Evolutionary conservation across 805 yeast species (phyloP).

Genomic region (Pachysolen tannophilus): DNA sequence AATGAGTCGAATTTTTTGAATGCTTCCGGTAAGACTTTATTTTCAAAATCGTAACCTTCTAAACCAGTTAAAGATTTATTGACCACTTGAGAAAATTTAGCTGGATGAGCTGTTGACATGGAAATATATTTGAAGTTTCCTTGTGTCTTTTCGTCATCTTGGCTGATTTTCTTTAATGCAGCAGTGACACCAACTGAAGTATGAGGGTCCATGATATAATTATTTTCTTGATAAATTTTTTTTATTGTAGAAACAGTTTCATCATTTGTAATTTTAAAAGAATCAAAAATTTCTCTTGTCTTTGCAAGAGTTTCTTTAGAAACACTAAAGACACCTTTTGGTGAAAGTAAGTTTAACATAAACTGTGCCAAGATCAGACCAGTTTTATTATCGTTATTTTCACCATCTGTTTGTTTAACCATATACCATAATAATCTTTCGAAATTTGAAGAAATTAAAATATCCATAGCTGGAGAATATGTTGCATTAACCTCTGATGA

Average conservation of each 20-base stretch:
- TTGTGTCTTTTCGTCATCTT: constrained; percentile 27
- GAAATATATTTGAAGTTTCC: constrained; percentile 55
- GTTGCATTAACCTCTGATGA: constrained; percentile 71
- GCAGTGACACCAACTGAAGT: constrained; percentile 91
- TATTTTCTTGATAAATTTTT: constrained; percentile 49
- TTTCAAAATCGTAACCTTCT: constrained; percentile 76
- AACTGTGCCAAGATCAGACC: constrained; percentile 65
- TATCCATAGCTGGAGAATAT: constrained; percentile 97
- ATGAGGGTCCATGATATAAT: constrained; percentile 92
- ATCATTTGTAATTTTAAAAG: constrained; percentile 72
- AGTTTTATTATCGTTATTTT: constrained; percentile 54
- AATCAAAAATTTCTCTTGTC: constrained; percentile 64
- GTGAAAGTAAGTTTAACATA: constrained; percentile 74
- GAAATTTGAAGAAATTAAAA: constrained; percentile 88
- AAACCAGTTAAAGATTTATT: constrained; percentile 62
- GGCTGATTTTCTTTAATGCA: constrained; percentile 50
- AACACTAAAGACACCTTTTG: constrained; percentile 69
- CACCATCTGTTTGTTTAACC: constrained; percentile 62
- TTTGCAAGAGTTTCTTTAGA: constrained; percentile 53
- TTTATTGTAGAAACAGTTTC: constrained; percentile 79
- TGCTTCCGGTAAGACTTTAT: constrained; percentile 84
- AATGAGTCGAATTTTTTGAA: constrained; percentile 61
- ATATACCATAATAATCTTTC: constrained; percentile 96
- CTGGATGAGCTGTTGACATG: constrained; percentile 97
- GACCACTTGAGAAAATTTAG: constrained; percentile 95